A percentile compares a stretch with the other conserved stretches of the same genome.
phyloP scores from a whole-genome alignment of 257 asterid genomes.

The Fraxinus excelsior region DNA sequence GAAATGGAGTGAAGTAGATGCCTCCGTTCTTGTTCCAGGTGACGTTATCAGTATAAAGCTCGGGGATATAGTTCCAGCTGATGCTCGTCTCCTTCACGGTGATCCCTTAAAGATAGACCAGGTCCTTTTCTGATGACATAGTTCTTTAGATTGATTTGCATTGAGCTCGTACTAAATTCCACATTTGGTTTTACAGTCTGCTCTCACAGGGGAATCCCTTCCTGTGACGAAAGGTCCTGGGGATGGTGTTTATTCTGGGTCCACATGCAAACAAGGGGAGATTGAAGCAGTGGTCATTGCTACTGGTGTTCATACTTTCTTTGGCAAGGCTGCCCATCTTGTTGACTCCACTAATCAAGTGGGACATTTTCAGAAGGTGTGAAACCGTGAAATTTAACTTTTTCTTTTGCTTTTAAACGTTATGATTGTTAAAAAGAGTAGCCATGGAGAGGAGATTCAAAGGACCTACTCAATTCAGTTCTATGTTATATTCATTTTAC shows the following conservation, averaged over 20 bases:
- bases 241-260: slow-evolving; percentile 43
- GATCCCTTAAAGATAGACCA: slow-evolving; percentile 47
- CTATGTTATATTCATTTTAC: neutral
- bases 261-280: slow-evolving; percentile 51
- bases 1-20: slow-evolving; percentile 23
- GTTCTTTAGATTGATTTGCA: slow-evolving; percentile 1
- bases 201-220: slow-evolving; percentile 46
- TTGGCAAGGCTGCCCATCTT: slow-evolving; percentile 53
- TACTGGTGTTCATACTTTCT: slow-evolving; percentile 48
- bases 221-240: slow-evolving; percentile 42
- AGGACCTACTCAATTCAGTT: neutral
- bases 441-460: neutral
- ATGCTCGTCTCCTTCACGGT: slow-evolving; percentile 46
- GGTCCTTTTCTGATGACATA: slow-evolving; percentile 19
- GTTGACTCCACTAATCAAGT: slow-evolving; percentile 44
- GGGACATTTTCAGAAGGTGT: slow-evolving; percentile 49
- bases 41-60: slow-evolving; percentile 42
- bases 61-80: slow-evolving; percentile 45
- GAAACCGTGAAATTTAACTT: neutral
- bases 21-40: slow-evolving; percentile 34
- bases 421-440: neutral
- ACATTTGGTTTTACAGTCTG: slow-evolving; percentile 32
- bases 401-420: neutral
- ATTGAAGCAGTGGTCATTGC: slow-evolving; percentile 45
- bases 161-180: slow-evolving; percentile 3